phyloP scores from a whole-genome alignment of 352 stramenopile species.

The Phytophthora pistaciae region DNA sequence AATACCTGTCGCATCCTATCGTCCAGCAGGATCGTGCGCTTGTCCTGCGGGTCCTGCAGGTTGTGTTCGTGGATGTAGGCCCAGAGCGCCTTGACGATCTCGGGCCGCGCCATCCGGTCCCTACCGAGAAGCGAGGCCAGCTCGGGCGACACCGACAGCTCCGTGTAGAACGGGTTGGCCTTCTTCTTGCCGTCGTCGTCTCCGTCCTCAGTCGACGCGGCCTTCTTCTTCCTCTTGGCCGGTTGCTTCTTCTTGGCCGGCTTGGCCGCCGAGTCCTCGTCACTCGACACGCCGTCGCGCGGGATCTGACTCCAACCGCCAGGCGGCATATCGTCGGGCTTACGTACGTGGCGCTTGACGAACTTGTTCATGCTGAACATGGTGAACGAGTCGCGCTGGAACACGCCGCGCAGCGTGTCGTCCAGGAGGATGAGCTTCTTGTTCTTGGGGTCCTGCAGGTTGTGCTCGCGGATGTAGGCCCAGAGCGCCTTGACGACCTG shows the following conservation, averaged over 20 bases:
- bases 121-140: slow-evolving; percentile 81
- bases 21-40: slow-evolving; percentile 94
- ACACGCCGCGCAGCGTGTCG: slow-evolving; percentile 81
- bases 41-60: slow-evolving; percentile 95
- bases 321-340: slow-evolving; percentile 68
- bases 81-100: slow-evolving; percentile 96
- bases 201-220: slow-evolving; percentile 45
- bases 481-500: slow-evolving; percentile 97
- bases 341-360: slow-evolving; percentile 86
- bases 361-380: slow-evolving; percentile 93
- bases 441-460: slow-evolving; percentile 96
- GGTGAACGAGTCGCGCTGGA: slow-evolving; percentile 85
- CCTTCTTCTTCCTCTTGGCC: slow-evolving; percentile 66
- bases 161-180: slow-evolving; percentile 77
- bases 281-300: slow-evolving; percentile 82
- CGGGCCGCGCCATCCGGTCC: slow-evolving; percentile 86
- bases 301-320: slow-evolving; percentile 80
- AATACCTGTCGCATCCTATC: slow-evolving; percentile 86
- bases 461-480: slow-evolving; percentile 96
- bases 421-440: slow-evolving; percentile 94
- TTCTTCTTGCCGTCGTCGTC: slow-evolving; percentile 68
- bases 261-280: slow-evolving; percentile 77
- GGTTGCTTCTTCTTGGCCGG: slow-evolving; percentile 67
- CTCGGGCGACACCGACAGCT: slow-evolving; percentile 81
- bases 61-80: slow-evolving; percentile 96